Percentiles rank a stretch among this genome's conserved stretches.
Conservation (phyloP, 768 basidiomycete genomes). For the Fomitopsis pulvina region DNA sequence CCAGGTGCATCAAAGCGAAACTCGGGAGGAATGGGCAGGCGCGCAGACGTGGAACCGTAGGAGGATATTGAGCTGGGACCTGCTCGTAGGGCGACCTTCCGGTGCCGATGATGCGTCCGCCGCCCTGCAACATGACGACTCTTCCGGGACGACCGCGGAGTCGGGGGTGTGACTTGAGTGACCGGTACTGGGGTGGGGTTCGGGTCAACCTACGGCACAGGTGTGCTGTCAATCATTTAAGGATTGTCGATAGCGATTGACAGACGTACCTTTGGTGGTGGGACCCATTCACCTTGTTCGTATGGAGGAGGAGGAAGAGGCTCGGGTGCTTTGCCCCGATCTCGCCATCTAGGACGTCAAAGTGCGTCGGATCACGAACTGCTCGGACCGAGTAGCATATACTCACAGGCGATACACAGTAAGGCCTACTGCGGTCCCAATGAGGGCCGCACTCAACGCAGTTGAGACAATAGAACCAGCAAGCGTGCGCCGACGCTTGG, state of each 20-base stretch:
- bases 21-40: slow-evolving; percentile 29
- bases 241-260: neutral
- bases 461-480: slow-evolving; percentile 80
- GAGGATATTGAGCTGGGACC: slow-evolving; percentile 20
- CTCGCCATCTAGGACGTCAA: slow-evolving; percentile 57
- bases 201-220: neutral
- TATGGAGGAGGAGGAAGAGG: slow-evolving; percentile 52
- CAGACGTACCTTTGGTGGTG: slow-evolving; percentile 28
- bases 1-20: slow-evolving; percentile 31
- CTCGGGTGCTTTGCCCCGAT: slow-evolving; percentile 55
- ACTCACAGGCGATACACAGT: slow-evolving; percentile 84
- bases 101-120: slow-evolving; percentile 32
- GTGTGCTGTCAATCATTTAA: neutral
- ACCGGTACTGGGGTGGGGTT: slow-evolving; percentile 16
- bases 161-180: slow-evolving; percentile 30
- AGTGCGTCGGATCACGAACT: neutral
- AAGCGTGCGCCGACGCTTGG: slow-evolving; percentile 75
- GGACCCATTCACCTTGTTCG: slow-evolving; percentile 55
- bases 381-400: slow-evolving; percentile 1
- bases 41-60: slow-evolving; percentile 8
- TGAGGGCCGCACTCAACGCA: slow-evolving; percentile 78
- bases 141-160: slow-evolving; percentile 29
- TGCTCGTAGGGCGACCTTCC: slow-evolving; percentile 25
- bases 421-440: slow-evolving; percentile 81
- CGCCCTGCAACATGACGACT: slow-evolving; percentile 29